Evolutionary conservation across 169 alveolate species (phyloP).

Genomic region (Ichthyophthirius multifiliis): DNA sequence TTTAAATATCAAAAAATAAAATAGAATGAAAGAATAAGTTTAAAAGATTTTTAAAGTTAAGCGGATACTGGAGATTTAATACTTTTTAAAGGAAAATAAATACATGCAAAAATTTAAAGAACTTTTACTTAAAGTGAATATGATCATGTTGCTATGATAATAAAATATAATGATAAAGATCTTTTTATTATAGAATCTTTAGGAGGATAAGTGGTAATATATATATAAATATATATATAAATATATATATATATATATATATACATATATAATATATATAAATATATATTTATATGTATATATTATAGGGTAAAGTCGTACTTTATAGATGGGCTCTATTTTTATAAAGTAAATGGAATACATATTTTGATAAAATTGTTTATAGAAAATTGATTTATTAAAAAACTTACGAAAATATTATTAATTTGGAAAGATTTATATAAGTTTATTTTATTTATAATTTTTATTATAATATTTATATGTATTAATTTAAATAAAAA

Average conservation of each 20-base stretch:
- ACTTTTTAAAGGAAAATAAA: slow-evolving; percentile 37
- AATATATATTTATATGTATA: background rate
- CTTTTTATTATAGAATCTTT: slow-evolving; percentile 38
- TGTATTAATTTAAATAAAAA: background rate
- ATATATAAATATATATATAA: no score
- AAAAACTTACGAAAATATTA: slow-evolving; percentile 5
- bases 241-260: background rate
- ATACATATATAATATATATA: background rate
- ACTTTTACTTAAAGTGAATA: slow-evolving; percentile 40
- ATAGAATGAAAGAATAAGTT: slow-evolving; percentile 22
- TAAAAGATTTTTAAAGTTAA: slow-evolving; percentile 7
- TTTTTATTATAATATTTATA: background rate
- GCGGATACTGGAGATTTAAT: slow-evolving; percentile 54
- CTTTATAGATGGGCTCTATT: slow-evolving; percentile 11
- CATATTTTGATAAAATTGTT: slow-evolving; percentile 10
- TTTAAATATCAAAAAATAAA: background rate
- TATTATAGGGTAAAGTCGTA: slow-evolving; percentile 25
- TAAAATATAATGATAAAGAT: slow-evolving; percentile 10
- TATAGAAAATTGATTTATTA: slow-evolving; percentile 19
- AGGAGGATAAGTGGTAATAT: slow-evolving; percentile 38
- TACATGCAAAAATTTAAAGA: slow-evolving; percentile 30
- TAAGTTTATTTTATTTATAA: background rate
- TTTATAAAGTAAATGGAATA: slow-evolving; percentile 16
- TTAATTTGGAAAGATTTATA: slow-evolving; percentile 2
- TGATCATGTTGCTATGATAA: slow-evolving; percentile 52